phyloP scores from a whole-genome alignment of 345 rosid genomes.

The Odontarrhena argentea region DNA sequence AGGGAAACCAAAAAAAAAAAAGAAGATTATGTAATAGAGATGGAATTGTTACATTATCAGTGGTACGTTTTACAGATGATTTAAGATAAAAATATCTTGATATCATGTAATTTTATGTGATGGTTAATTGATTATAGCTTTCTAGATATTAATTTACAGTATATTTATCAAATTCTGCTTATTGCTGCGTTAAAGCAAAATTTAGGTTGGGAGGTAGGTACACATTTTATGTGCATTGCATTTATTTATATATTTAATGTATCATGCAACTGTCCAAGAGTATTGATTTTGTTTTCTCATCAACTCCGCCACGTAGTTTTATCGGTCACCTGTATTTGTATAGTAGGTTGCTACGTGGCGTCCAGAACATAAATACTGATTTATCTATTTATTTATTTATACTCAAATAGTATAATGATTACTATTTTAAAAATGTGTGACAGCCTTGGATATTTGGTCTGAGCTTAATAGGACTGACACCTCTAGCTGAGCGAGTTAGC shows the following conservation, averaged over 20 bases:
- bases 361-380: background rate
- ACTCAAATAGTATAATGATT: no score
- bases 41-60: no score
- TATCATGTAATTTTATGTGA: no score
- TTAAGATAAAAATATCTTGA: no score
- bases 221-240: background rate
- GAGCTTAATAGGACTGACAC: constrained; percentile 80
- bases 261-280: constrained; percentile 12
- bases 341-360: background rate
- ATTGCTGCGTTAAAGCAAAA: background rate
- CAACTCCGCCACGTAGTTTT: constrained; percentile 9
- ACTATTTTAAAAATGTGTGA: background rate
- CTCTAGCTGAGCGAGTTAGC: constrained; percentile 93
- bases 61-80: no score
- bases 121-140: no score
- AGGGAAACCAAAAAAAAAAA: no score
- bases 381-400: background rate
- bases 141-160: background rate
- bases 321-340: constrained; percentile 4
- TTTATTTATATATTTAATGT: background rate
- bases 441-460: constrained; percentile 91
- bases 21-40: no score
- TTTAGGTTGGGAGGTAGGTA: background rate
- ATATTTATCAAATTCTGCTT: background rate
- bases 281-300: background rate